phyloP scores from a whole-genome alignment of 306 rosid species.

The Dryas alaskensis region DNA sequence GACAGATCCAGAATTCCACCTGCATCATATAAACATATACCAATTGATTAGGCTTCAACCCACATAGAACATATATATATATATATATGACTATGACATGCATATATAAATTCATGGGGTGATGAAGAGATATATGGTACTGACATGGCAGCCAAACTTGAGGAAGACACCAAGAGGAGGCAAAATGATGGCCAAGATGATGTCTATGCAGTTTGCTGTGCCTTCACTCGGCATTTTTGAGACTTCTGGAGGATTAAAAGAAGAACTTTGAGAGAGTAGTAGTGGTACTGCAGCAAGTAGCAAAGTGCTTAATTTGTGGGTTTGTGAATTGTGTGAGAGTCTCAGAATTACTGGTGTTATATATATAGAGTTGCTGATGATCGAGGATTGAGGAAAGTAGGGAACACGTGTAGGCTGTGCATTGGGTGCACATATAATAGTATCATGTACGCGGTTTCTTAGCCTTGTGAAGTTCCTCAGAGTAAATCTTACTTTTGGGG shows the following conservation, averaged over 20 bases:
- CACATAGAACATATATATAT: no score
- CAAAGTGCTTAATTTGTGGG: no score
- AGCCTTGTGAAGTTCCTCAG: constrained; percentile 9
- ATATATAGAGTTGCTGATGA: constrained; percentile 19
- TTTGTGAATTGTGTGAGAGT: not conserved
- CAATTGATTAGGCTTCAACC: no score
- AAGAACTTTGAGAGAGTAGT: not conserved
- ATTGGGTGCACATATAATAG: not conserved
- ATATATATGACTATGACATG: no score
- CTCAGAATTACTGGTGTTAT: not conserved
- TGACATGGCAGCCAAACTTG: constrained; percentile 69
- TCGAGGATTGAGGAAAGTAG: no score
- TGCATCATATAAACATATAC: constrained; percentile 16
- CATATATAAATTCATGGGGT: no score
- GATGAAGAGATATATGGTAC: not conserved
- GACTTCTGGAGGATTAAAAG: not conserved
- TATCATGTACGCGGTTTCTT: constrained; percentile 32
- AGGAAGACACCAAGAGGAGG: constrained; percentile 95
- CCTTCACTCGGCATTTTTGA: constrained; percentile 41
- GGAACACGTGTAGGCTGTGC: constrained; percentile 20
- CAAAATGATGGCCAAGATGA: constrained; percentile 66
- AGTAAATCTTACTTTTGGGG: not conserved
- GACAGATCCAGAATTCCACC: constrained; percentile 86
- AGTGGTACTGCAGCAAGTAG: no score
- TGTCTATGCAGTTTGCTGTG: constrained; percentile 57